Conservation (phyloP, 208 protist species). For the Crithidia brevicula region DNA sequence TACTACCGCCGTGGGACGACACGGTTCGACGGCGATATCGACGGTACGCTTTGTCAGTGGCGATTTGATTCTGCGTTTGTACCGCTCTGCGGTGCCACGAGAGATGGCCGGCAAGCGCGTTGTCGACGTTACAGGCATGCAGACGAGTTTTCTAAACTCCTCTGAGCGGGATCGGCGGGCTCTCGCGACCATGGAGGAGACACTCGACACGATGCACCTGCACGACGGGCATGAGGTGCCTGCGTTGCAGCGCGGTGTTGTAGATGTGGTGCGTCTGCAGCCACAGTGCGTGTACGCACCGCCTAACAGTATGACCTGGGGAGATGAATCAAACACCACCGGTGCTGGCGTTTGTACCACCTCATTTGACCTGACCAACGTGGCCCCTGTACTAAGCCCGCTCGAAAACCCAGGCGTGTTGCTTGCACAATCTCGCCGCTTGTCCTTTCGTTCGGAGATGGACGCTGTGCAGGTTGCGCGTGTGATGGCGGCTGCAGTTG, state of each 20-base stretch:
- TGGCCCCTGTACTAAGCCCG: slow-evolving; percentile 16
- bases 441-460: slow-evolving; percentile 56
- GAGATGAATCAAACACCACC: not conserved
- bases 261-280: slow-evolving; percentile 51
- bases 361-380: slow-evolving; percentile 4
- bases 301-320: not conserved
- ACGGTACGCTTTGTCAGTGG: slow-evolving; percentile 22
- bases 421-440: slow-evolving; percentile 31
- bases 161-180: slow-evolving; percentile 39
- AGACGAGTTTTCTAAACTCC: slow-evolving; percentile 66
- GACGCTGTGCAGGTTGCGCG: slow-evolving; percentile 65
- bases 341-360: not conserved
- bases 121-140: slow-evolving; percentile 77
- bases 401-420: slow-evolving; percentile 55
- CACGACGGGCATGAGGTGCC: slow-evolving; percentile 84
- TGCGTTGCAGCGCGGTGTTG: slow-evolving; percentile 63
- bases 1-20: not conserved
- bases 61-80: slow-evolving; percentile 47
- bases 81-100: slow-evolving; percentile 37
- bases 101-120: slow-evolving; percentile 46
- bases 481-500: slow-evolving; percentile 50
- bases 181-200: slow-evolving; percentile 54
- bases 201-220: slow-evolving; percentile 78
- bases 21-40: not conserved
- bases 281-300: slow-evolving; percentile 52